phyloP scores from a whole-genome alignment of 768 basidiomycete genomes.

The Coprinopsis cinerea region DNA sequence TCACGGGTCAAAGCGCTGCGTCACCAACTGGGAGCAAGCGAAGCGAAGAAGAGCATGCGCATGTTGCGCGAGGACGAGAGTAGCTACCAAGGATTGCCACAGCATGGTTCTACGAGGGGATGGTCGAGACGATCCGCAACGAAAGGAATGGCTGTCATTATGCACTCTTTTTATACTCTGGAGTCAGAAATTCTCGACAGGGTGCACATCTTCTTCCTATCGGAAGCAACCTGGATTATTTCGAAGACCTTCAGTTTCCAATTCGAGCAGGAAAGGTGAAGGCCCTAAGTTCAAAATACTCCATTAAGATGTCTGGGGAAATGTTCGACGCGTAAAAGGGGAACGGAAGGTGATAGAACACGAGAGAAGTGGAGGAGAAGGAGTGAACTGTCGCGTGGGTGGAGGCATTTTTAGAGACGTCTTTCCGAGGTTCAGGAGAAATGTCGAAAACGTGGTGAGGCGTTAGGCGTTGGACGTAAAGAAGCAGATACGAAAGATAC shows the following conservation, averaged over 20 bases:
- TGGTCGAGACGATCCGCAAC: not conserved
- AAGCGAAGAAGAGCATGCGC: conserved; percentile 4
- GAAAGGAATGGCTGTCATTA: not conserved
- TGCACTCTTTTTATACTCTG: no score
- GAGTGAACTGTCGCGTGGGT: not conserved
- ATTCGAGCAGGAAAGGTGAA: no score
- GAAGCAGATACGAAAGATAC: no score
- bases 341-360: not conserved
- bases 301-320: not conserved
- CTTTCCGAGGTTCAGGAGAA: conserved; percentile 6
- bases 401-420: not conserved
- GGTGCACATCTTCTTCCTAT: no score
- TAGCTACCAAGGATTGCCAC: conserved; percentile 2
- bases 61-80: not conserved
- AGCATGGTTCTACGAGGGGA: not conserved
- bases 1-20: conserved; percentile 2
- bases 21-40: conserved; percentile 5
- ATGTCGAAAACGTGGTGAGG: not conserved
- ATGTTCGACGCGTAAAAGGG: not conserved
- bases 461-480: no score
- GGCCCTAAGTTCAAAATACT: no score
- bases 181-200: no score
- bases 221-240: no score
- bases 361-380: not conserved
- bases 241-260: no score